Evolutionary conservation across 1,139 yeast species (phyloP).

Genomic region (Candida mesenterica): DNA sequence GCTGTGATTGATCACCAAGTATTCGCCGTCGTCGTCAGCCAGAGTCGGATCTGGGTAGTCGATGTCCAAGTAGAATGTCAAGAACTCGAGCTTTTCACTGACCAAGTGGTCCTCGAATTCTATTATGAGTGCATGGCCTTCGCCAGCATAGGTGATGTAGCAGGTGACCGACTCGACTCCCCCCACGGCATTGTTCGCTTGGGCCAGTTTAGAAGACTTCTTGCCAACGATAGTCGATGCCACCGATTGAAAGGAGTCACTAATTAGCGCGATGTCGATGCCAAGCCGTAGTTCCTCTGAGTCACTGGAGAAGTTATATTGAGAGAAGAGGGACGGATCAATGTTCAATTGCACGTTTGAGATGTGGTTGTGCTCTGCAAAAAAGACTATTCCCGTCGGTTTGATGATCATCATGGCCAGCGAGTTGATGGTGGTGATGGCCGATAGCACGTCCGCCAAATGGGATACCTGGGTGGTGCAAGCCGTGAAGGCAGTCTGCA

Average conservation of each 20-base stretch:
- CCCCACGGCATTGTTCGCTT: constrained; percentile 8
- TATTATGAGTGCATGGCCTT: constrained; percentile 64
- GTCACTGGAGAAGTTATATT: constrained; percentile 23
- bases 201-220: constrained; percentile 6
- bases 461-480: constrained; percentile 41
- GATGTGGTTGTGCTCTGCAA: constrained; percentile 40
- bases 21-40: constrained; percentile 19
- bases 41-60: constrained; percentile 21
- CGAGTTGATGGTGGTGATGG: constrained; percentile 31
- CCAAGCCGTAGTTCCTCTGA: constrained; percentile 34
- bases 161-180: constrained; percentile 26
- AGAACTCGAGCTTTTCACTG: constrained; percentile 69
- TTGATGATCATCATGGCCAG: constrained; percentile 39
- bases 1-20: constrained; percentile 43
- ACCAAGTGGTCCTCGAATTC: constrained; percentile 71
- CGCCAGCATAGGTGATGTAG: constrained; percentile 44
- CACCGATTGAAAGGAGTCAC: constrained; percentile 36
- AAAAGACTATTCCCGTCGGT: constrained; percentile 33
- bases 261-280: constrained; percentile 35
- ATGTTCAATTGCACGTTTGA: constrained; percentile 35
- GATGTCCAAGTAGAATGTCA: constrained; percentile 52
- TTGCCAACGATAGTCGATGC: constrained; percentile 15
- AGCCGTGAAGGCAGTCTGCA: constrained; percentile 26
- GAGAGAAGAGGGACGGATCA: constrained; percentile 37
- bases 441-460: constrained; percentile 37